These are phyloP conservation scores for Mucor indicus DNA, from an alignment of 371 early-diverging fungal genomes.

Conservation along the genomic window DNA sequence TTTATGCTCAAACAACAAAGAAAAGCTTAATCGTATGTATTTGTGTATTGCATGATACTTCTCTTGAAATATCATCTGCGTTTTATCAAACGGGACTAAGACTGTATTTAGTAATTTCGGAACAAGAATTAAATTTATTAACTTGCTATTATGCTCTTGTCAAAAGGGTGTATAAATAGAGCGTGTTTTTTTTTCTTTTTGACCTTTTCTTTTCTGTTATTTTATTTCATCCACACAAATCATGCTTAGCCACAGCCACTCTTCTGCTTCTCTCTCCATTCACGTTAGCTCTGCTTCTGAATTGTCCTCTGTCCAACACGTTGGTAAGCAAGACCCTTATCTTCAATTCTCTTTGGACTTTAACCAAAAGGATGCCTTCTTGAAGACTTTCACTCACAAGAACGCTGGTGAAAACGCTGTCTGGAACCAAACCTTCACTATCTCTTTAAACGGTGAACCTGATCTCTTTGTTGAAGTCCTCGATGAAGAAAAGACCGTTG, in stretches of 20 bases:
- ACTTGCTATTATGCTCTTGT: no score
- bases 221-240: no score
- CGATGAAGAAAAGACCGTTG: constrained; percentile 47
- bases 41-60: no score
- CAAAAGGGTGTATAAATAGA: no score
- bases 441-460: constrained; percentile 45
- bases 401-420: constrained; percentile 48
- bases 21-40: no score
- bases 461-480: constrained; percentile 57
- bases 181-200: no score
- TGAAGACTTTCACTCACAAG: constrained; percentile 56
- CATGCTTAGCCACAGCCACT: neutral
- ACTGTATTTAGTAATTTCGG: no score
- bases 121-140: no score
- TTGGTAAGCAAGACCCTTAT: constrained; percentile 63
- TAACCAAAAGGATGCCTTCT: constrained; percentile 43
- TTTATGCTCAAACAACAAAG: no score
- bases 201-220: no score
- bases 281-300: constrained; percentile 40
- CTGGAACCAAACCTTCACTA: constrained; percentile 57
- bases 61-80: no score
- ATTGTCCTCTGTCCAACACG: constrained; percentile 35
- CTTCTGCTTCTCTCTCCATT: constrained; percentile 32
- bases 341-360: constrained; percentile 49
- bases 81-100: no score